A percentile compares a stretch with the other conserved stretches of the same genome.
Evolutionary conservation across 2,329 filamentous ascomycete species (phyloP).

Genomic region (Verticillium klebahnii): DNA sequence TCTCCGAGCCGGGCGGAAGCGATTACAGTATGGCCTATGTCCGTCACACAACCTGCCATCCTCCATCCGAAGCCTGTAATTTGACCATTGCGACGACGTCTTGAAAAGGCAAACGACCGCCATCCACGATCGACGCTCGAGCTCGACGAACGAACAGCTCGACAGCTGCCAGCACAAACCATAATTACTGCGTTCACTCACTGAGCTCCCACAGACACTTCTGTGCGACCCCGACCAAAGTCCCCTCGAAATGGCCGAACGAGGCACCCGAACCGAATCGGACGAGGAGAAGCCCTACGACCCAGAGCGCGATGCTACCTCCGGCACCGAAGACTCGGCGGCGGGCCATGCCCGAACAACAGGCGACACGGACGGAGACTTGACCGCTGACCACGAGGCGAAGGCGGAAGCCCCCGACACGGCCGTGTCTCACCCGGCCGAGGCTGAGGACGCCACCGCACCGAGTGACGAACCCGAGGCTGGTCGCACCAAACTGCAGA

Average conservation of each 20-base stretch:
- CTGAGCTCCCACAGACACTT: background rate
- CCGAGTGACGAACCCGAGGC: constrained; percentile 21
- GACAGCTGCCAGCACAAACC: background rate
- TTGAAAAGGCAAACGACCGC: background rate
- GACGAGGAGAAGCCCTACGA: background rate
- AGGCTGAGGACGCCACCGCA: background rate
- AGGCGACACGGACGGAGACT: background rate
- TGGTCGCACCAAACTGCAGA: constrained; percentile 31
- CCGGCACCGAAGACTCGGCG: background rate
- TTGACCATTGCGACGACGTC: background rate
- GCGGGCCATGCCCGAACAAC: background rate
- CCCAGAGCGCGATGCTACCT: background rate
- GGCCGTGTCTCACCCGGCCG: background rate
- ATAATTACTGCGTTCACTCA: background rate
- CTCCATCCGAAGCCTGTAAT: background rate
- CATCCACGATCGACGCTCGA: background rate
- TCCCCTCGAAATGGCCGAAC: background rate
- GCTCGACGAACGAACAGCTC: background rate
- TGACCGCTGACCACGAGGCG: background rate
- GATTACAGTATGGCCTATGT: background rate
- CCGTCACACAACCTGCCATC: background rate
- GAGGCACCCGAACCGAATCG: background rate
- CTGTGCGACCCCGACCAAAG: background rate
- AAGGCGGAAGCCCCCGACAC: background rate
- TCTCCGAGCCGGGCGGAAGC: background rate